A percentile compares a stretch with the other conserved stretches of the same genome.
These are phyloP conservation scores for Escovopsis weberi DNA, from an alignment of 2,329 filamentous ascomycete species.

Conservation along the genomic window DNA sequence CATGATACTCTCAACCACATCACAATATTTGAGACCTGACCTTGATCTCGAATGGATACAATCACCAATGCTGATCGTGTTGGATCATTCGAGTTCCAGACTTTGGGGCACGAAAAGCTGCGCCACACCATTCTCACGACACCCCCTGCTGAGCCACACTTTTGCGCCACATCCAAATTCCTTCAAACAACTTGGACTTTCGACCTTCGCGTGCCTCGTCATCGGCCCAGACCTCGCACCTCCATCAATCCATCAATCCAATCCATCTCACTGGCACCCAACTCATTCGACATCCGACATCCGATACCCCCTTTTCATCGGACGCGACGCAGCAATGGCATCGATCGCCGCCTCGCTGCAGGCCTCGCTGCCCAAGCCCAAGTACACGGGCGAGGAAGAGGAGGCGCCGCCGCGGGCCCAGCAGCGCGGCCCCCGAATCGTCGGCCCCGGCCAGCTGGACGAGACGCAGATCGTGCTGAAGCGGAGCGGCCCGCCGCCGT, in stretches of 20 bases:
- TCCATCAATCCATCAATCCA: neutral
- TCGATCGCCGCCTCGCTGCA: constrained; percentile 59
- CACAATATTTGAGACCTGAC: too few relatives aligned
- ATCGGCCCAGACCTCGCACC: too few relatives aligned
- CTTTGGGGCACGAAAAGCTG: too few relatives aligned
- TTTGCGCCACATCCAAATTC: constrained; percentile 19
- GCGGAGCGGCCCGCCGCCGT: constrained; percentile 72
- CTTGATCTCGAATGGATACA: too few relatives aligned
- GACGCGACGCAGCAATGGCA: constrained; percentile 33
- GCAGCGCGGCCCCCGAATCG: constrained; percentile 67
- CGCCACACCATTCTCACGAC: too few relatives aligned
- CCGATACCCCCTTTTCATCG: constrained; percentile 1
- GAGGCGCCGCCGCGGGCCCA: constrained; percentile 57
- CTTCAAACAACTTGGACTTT: constrained; percentile 7
- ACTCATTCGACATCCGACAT: constrained; percentile 9
- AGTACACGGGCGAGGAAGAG: constrained; percentile 82
- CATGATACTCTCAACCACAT: too few relatives aligned
- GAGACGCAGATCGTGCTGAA: constrained; percentile 74
- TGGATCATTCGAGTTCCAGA: too few relatives aligned
- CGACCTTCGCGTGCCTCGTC: neutral
- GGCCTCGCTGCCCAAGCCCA: constrained; percentile 72
- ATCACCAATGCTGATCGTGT: too few relatives aligned
- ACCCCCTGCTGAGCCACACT: neutral
- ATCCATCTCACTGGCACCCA: neutral
- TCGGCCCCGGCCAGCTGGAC: constrained; percentile 67